phyloP scores from a whole-genome alignment of 331 rosid species.

The Arachis monticola region DNA sequence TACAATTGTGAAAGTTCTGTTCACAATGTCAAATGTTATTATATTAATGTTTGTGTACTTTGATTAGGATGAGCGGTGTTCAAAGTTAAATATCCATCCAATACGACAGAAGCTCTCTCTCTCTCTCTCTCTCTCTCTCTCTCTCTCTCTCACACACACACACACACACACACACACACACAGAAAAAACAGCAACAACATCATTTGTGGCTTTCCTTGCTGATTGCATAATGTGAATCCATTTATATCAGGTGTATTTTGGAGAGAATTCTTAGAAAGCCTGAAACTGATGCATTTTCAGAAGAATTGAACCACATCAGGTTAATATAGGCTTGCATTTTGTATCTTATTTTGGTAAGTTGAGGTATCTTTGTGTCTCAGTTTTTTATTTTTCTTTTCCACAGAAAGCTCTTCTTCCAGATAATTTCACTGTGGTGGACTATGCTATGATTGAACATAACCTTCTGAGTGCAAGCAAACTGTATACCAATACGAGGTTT shows the following conservation, averaged over 20 bases:
- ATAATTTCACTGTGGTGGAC: slow-evolving; percentile 93
- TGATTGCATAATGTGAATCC: slow-evolving; percentile 26
- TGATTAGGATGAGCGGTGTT: slow-evolving; percentile 92
- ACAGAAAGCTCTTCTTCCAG: slow-evolving; percentile 97
- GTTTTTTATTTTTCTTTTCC: slow-evolving; percentile 16
- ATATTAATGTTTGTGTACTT: slow-evolving; percentile 41
- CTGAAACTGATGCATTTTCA: slow-evolving; percentile 96
- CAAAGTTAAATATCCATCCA: slow-evolving; percentile 93
- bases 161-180: too few species aligned
- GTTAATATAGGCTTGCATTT: slow-evolving; percentile 45
- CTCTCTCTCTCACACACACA: too few species aligned
- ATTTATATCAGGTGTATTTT: slow-evolving; percentile 72
- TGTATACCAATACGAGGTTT: slow-evolving; percentile 92
- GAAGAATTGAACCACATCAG: slow-evolving; percentile 98
- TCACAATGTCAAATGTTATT: background rate
- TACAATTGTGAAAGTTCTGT: slow-evolving; percentile 9
- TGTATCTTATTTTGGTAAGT: slow-evolving; percentile 4
- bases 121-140: too few species aligned
- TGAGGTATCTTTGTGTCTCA: background rate
- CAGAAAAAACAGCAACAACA: slow-evolving; percentile 27
- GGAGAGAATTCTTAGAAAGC: slow-evolving; percentile 97
- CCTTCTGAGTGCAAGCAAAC: slow-evolving; percentile 98
- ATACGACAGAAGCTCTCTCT: too few species aligned
- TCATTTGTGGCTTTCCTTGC: slow-evolving; percentile 45
- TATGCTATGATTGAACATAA: slow-evolving; percentile 99